Conservation (phyloP, 2,329 filamentous ascomycete genomes). For the Incumbomyces delicatus region DNA sequence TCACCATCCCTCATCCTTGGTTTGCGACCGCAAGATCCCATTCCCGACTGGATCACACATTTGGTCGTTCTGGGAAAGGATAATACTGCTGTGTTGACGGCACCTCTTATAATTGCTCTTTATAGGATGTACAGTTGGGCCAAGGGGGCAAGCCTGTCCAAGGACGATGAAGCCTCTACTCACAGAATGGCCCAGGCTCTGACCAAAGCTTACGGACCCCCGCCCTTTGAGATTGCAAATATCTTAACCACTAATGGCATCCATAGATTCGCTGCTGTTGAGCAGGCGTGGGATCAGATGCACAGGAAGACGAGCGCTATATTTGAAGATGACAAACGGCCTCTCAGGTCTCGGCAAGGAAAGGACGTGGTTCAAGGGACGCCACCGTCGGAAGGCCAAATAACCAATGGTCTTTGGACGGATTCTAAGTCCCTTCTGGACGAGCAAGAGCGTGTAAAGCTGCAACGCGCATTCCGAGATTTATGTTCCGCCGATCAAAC, state of each 20-base stretch:
- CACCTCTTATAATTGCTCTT: conserved; percentile 54
- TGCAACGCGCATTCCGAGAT: background rate
- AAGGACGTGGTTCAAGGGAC: background rate
- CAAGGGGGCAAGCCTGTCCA: background rate
- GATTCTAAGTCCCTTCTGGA: background rate
- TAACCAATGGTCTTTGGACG: background rate
- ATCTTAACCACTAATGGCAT: conserved; percentile 15
- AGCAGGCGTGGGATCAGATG: background rate
- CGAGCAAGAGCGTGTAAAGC: background rate
- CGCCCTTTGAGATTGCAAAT: conserved; percentile 15
- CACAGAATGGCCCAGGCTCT: background rate
- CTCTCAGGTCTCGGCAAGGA: background rate
- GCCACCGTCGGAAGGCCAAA: too few species aligned
- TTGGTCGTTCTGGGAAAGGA: conserved; percentile 61
- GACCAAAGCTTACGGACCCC: conserved; percentile 13
- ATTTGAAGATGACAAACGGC: background rate
- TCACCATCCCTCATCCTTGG: conserved; percentile 66
- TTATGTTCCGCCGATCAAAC: background rate
- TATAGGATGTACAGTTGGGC: conserved; percentile 14
- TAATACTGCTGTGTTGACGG: conserved; percentile 56
- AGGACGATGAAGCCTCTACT: background rate
- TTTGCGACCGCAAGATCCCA: conserved; percentile 70
- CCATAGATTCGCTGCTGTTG: background rate
- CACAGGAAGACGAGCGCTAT: background rate
- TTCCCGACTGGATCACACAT: conserved; percentile 88